phyloP scores from a whole-genome alignment of 352 stramenopile species.

The Phytophthora pini region DNA sequence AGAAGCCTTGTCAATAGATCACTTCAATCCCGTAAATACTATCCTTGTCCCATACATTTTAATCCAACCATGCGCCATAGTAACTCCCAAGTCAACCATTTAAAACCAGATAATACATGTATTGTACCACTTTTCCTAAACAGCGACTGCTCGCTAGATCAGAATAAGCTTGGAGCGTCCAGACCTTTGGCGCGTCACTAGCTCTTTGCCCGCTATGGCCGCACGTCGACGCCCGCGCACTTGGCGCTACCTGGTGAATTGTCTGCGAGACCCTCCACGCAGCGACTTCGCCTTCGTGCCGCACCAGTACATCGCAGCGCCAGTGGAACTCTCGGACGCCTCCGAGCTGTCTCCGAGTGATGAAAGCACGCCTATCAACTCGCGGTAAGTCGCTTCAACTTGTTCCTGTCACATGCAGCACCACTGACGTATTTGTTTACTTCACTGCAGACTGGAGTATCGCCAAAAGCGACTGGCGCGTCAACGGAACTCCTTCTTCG shows the following conservation, averaged over 20 bases:
- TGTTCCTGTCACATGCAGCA: slow-evolving; percentile 13
- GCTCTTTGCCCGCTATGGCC: slow-evolving; percentile 13
- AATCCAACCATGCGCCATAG: not conserved
- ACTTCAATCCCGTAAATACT: slow-evolving; percentile 12
- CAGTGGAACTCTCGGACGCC: slow-evolving; percentile 41
- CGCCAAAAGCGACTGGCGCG: slow-evolving; percentile 29
- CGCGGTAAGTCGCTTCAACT: slow-evolving; percentile 22
- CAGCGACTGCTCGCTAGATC: slow-evolving; percentile 7
- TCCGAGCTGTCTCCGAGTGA: slow-evolving; percentile 51
- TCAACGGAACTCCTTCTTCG: slow-evolving; percentile 69
- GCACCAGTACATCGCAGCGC: slow-evolving; percentile 76
- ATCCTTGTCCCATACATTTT: slow-evolving; percentile 1
- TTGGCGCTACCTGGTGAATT: slow-evolving; percentile 72
- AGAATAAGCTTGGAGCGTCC: not conserved
- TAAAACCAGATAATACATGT: not conserved
- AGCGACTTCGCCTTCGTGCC: slow-evolving; percentile 87
- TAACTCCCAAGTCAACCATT: slow-evolving; percentile 3
- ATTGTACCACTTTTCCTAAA: not conserved
- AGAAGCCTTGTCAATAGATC: slow-evolving; percentile 2
- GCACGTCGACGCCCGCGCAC: slow-evolving; percentile 28
- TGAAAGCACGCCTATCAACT: slow-evolving; percentile 78
- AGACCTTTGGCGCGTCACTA: not conserved
- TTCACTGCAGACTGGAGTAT: slow-evolving; percentile 29
- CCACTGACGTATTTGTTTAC: not conserved
- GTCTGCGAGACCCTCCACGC: slow-evolving; percentile 67